Evolutionary conservation across 768 basidiomycete species (phyloP), one percentile per base, ranked within the genome.

Genomic region (Suillus variegatus): DNA sequence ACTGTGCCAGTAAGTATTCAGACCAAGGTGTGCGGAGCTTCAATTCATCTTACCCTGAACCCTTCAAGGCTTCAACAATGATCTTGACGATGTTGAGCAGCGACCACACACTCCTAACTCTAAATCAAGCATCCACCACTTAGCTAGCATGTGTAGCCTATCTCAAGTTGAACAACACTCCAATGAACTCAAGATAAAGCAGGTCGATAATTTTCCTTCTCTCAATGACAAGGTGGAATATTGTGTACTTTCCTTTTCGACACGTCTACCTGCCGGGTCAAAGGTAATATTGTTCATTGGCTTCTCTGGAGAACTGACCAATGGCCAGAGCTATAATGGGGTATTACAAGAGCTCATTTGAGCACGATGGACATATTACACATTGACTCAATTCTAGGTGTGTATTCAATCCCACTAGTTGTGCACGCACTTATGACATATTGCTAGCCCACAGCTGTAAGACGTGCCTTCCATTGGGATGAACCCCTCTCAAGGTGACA

Each of bases 301-400:
- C 3, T 97, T 92, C 78, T 81, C 78, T 20, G 88, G 87, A 14
- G 81, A 85, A 69, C 81, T 99, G 54, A 86, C 25, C 25, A 25
- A 2, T 25, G 25, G 25, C 25, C 2, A 84, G 83, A 51, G 82
- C 79, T 64, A 92, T 97, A 93, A 85, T 85, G 73, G 95, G 94
- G 32, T 94, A 95, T 76, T 95, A 95, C 80, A 85, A 85, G 67
- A 87, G 89, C 38, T 77, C 83, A 13, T 88, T 83, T 74, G 85
- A 90, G 73, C 74, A 85, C 49, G 84, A 88, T 57, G 84, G 69
- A 85, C 86, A 72, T 80, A 84, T 65, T 92, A 92, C 73, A 84
- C 90, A 36, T 80, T 99, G 61, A 97, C 97, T 41, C 96, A 99
- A 78, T 97, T 95, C 69, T 94, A 91, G 81, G 91, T 88, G 65